A percentile compares a stretch with the other conserved stretches of the same genome.
phyloP scores from a whole-genome alignment of 148 eudicot genomes.

The Limonium bicolor region DNA sequence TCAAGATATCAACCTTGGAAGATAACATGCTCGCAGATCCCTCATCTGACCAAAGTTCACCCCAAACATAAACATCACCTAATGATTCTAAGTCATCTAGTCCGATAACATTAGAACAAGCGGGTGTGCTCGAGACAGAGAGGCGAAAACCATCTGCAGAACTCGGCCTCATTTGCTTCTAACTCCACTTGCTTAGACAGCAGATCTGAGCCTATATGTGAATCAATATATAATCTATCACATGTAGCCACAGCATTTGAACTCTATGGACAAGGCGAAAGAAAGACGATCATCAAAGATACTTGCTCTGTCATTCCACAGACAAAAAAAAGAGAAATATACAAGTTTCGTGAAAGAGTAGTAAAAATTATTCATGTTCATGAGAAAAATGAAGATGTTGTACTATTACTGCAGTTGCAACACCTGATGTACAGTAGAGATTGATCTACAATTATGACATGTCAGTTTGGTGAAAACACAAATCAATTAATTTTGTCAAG shows the following conservation, averaged over 20 bases:
- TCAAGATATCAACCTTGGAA: conserved; percentile 26
- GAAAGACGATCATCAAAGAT: conserved; percentile 19
- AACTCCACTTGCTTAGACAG: conserved; percentile 45
- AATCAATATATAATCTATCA: conserved; percentile 37
- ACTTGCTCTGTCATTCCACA: conserved; percentile 18
- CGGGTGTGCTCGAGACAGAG: conserved; percentile 75
- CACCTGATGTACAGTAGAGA: too few species aligned
- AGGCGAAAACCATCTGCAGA: conserved; percentile 47
- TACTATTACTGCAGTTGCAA: too few species aligned
- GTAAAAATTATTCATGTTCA: background rate
- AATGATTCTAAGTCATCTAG: conserved; percentile 71
- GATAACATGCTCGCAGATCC: conserved; percentile 14
- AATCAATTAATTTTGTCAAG: too few species aligned
- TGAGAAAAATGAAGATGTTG: too few species aligned
- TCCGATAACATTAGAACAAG: conserved; percentile 67
- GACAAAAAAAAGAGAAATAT: background rate
- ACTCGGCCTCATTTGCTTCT: conserved; percentile 57
- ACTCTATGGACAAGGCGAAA: conserved; percentile 28
- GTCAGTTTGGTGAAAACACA: too few species aligned
- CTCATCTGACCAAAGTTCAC: conserved; percentile 61
- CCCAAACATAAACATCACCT: conserved; percentile 85
- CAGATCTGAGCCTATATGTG: conserved; percentile 34
- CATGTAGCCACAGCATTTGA: conserved; percentile 24
- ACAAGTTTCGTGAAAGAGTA: background rate
- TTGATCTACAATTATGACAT: too few species aligned